phyloP scores from a whole-genome alignment of 495 filamentous ascomycete genomes.

The Friedmanniomyces simplex region DNA sequence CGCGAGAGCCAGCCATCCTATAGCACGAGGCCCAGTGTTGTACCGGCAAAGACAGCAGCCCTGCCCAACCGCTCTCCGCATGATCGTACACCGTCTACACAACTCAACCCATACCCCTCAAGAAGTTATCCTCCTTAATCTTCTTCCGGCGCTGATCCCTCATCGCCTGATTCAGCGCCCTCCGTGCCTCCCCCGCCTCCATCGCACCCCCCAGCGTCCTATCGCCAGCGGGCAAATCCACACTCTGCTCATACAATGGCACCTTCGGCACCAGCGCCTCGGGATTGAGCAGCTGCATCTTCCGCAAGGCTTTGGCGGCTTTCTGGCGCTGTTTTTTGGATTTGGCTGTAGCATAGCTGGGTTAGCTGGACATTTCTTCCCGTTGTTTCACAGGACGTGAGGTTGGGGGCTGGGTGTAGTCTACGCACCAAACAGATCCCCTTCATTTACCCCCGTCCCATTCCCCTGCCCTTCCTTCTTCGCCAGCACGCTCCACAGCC shows the following conservation, averaged over 20 bases:
- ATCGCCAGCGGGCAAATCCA: slow-evolving; percentile 62
- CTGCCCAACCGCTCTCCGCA: too few relatives aligned
- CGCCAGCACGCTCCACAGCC: slow-evolving; percentile 74
- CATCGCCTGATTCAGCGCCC: slow-evolving; percentile 58
- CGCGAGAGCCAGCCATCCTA: too few relatives aligned
- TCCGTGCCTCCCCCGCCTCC: slow-evolving; percentile 46
- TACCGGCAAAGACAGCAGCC: too few relatives aligned
- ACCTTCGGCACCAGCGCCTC: slow-evolving; percentile 58
- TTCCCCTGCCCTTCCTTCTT: slow-evolving; percentile 30
- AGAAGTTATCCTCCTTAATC: slow-evolving; percentile 91
- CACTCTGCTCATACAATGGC: slow-evolving; percentile 70
- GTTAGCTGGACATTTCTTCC: too few relatives aligned
- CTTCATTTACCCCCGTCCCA: slow-evolving; percentile 35
- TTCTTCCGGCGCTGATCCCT: slow-evolving; percentile 60
- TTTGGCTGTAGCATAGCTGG: slow-evolving; percentile 67
- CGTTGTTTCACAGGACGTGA: not conserved
- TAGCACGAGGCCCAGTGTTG: too few relatives aligned
- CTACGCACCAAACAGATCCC: slow-evolving; percentile 65
- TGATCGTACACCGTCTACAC: too few relatives aligned
- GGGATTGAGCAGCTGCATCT: slow-evolving; percentile 52
- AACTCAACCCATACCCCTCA: slow-evolving; percentile 58
- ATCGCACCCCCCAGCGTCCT: slow-evolving; percentile 46
- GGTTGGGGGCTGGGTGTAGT: not conserved
- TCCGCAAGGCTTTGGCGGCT: slow-evolving; percentile 56
- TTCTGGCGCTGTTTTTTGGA: slow-evolving; percentile 63